These are phyloP conservation scores for Polytolypa hystricis DNA, from an alignment of 2,329 filamentous ascomycete species.

Conservation along the genomic window DNA sequence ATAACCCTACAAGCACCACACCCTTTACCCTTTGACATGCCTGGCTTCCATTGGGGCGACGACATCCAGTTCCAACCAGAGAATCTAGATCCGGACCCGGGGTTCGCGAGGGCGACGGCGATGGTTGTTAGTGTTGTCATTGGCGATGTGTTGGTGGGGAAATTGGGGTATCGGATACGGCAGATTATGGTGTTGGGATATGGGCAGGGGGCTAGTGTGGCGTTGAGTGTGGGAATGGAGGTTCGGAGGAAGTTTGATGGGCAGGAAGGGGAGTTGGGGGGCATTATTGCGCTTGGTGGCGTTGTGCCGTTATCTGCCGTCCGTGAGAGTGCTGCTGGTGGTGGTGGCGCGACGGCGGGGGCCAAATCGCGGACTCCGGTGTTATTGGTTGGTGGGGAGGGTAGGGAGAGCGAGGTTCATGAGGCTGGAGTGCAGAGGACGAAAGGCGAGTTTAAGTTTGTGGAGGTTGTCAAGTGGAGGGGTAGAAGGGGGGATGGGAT, in stretches of 20 bases:
- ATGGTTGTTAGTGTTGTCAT: constrained; percentile 44
- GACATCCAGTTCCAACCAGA: constrained; percentile 49
- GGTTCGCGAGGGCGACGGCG: constrained; percentile 41
- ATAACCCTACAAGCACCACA: constrained; percentile 63
- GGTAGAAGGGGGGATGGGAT: constrained; percentile 63
- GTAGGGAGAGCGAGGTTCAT: constrained; percentile 41
- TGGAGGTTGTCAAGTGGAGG: constrained; percentile 58
- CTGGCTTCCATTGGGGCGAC: constrained; percentile 61
- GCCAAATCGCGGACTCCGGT: constrained; percentile 34
- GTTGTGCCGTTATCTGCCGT: constrained; percentile 27
- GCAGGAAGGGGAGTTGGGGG: constrained; percentile 20
- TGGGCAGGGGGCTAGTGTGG: constrained; percentile 56
- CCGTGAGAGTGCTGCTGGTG: constrained; percentile 13
- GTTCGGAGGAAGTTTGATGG: constrained; percentile 17
- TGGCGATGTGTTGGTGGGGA: constrained; percentile 38
- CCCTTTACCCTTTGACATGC: constrained; percentile 56
- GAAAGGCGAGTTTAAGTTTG: constrained; percentile 54
- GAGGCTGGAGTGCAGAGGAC: constrained; percentile 53
- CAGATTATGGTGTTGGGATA: constrained; percentile 57
- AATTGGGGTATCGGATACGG: constrained; percentile 48
- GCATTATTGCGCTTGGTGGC: constrained; percentile 35
- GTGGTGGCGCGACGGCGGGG: too few species aligned
- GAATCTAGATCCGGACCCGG: constrained; percentile 50
- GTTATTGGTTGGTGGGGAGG: constrained; percentile 30
- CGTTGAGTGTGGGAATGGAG: constrained; percentile 44